These are phyloP conservation scores for Entomophthora muscae DNA, from an alignment of 371 early-diverging fungal species.

Conservation along the genomic window DNA sequence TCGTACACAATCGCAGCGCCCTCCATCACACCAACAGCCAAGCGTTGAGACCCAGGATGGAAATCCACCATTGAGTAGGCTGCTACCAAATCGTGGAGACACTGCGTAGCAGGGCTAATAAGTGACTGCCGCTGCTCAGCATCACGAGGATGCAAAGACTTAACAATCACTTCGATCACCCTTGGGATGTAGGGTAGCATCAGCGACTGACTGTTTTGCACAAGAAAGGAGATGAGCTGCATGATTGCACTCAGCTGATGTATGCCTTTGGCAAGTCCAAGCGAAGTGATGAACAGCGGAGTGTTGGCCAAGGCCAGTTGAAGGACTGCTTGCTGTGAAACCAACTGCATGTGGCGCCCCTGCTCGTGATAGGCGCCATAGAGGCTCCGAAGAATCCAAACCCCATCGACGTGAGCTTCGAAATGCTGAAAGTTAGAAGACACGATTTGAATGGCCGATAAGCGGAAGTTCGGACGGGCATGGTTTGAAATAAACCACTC, in stretches of 20 bases:
- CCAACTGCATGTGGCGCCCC: conserved; percentile 5
- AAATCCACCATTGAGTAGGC: conserved; percentile 61
- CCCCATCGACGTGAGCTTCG: conserved; percentile 1
- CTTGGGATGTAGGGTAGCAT: conserved; percentile 36
- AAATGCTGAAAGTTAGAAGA: not conserved
- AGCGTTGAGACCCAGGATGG: conserved; percentile 50
- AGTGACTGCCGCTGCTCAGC: conserved; percentile 46
- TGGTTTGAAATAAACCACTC: conserved; percentile 3
- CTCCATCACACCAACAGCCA: conserved; percentile 62
- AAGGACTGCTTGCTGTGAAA: conserved; percentile 32
- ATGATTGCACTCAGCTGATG: conserved; percentile 33
- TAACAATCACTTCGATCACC: conserved; percentile 62
- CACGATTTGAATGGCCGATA: not conserved
- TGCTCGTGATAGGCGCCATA: conserved; percentile 10
- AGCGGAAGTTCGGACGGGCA: not conserved
- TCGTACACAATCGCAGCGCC: conserved; percentile 67
- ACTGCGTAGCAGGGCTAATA: conserved; percentile 43
- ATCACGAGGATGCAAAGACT: conserved; percentile 64
- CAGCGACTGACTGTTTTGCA: conserved; percentile 51
- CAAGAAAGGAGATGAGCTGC: conserved; percentile 49
- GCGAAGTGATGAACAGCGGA: conserved; percentile 46
- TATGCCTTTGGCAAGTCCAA: conserved; percentile 26
- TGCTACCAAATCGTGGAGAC: conserved; percentile 58
- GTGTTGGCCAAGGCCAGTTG: conserved; percentile 48
- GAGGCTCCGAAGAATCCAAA: not conserved